phyloP scores from a whole-genome alignment of 768 basidiomycete genomes.

The Pleurotus ostreatus region DNA sequence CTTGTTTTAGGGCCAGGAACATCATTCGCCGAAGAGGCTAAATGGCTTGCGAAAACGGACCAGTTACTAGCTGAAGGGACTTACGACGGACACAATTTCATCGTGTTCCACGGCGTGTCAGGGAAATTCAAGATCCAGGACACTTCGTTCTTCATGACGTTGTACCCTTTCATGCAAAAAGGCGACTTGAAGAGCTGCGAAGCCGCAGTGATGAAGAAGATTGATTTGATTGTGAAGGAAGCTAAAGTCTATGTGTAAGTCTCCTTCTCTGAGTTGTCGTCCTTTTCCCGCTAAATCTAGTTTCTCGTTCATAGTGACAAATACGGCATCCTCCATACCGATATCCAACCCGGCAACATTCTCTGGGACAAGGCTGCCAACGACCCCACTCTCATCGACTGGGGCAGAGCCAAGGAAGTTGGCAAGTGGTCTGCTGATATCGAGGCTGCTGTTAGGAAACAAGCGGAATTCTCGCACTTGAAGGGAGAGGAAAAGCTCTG shows the following conservation, averaged over 20 bases:
- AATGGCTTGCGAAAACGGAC: not conserved
- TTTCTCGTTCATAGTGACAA: not conserved
- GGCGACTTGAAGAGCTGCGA: not conserved
- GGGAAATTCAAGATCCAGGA: not conserved
- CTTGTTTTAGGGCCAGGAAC: not conserved
- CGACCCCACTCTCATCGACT: not conserved
- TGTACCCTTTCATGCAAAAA: not conserved
- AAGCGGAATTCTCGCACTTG: not conserved
- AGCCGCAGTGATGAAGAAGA: not conserved
- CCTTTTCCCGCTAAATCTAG: not conserved
- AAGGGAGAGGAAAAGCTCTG: not conserved
- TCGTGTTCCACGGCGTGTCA: not conserved
- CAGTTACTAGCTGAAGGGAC: not conserved
- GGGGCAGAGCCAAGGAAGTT: not conserved
- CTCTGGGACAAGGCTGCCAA: not conserved
- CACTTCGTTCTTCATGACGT: not conserved
- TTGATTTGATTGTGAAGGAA: not conserved
- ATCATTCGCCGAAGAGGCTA: not conserved
- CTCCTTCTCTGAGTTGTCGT: not conserved
- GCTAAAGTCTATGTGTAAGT: slow-evolving; percentile 1
- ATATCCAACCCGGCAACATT: slow-evolving; percentile 4
- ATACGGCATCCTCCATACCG: slow-evolving; percentile 1
- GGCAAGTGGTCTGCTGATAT: not conserved
- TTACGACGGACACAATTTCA: not conserved
- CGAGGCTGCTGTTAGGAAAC: not conserved